A percentile compares a stretch with the other conserved stretches of the same genome.
Evolutionary conservation across 1,139 yeast genomes (phyloP).

Genomic region (Yamadazyma aaseri): DNA sequence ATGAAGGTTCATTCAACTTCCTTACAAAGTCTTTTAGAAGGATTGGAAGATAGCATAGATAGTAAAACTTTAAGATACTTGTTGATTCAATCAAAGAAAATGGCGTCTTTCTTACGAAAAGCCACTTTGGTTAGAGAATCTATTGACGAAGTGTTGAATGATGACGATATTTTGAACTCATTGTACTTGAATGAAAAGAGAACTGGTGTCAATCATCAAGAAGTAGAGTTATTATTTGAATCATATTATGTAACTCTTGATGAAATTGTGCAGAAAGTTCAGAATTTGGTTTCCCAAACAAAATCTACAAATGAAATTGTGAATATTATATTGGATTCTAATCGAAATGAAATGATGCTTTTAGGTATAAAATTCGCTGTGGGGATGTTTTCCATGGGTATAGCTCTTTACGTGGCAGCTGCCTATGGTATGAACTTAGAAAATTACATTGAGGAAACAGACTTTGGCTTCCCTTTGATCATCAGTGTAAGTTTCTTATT

Average conservation of each 20-base stretch:
- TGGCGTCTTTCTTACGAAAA: conserved; percentile 45
- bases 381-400: conserved; percentile 42
- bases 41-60: conserved; percentile 43
- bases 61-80: conserved; percentile 38
- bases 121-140: conserved; percentile 40
- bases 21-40: conserved; percentile 32
- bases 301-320: conserved; percentile 49
- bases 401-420: conserved; percentile 40
- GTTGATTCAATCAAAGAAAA: conserved; percentile 43
- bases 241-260: conserved; percentile 44
- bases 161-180: conserved; percentile 42
- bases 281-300: conserved; percentile 40
- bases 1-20: conserved; percentile 45
- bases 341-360: conserved; percentile 48
- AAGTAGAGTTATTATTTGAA: conserved; percentile 43
- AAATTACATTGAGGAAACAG: conserved; percentile 81
- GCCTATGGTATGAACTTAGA: conserved; percentile 74
- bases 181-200: conserved; percentile 38
- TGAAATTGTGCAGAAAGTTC: conserved; percentile 47
- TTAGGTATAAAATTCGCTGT: conserved; percentile 43
- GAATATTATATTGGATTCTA: conserved; percentile 45
- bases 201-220: conserved; percentile 37
- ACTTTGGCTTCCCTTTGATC: conserved; percentile 42
- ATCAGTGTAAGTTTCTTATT: conserved; percentile 27
- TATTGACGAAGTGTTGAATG: conserved; percentile 38